Evolutionary conservation across 768 basidiomycete species (phyloP).

Genomic region (Porphyrellus cyaneotinctus): DNA sequence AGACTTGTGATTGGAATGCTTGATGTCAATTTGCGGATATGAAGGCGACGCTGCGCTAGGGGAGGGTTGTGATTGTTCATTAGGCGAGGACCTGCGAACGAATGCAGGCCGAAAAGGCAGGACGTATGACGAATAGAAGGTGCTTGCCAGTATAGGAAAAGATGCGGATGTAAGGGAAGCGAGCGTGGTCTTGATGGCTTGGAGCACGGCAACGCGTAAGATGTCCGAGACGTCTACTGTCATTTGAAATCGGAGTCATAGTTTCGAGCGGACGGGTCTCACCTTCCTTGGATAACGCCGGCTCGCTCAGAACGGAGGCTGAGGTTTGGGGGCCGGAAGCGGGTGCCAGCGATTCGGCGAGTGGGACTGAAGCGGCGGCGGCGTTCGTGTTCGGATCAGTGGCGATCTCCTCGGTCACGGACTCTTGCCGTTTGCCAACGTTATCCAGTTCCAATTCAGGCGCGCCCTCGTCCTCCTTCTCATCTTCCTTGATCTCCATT

Average conservation of each 20-base stretch:
- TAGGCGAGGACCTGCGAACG: slow-evolving; percentile 16
- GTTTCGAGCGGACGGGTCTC: slow-evolving; percentile 2
- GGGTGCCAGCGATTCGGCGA: slow-evolving; percentile 6
- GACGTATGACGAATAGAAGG: slow-evolving; percentile 71
- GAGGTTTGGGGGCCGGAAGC: slow-evolving; percentile 2
- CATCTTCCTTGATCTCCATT: slow-evolving; percentile 24
- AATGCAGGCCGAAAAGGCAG: slow-evolving; percentile 79
- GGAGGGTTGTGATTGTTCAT: slow-evolving; percentile 4
- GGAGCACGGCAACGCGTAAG: slow-evolving; percentile 59
- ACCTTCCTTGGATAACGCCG: slow-evolving; percentile 29
- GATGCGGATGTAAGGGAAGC: slow-evolving; percentile 43
- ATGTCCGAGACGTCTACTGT: slow-evolving; percentile 33
- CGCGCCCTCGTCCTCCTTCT: slow-evolving; percentile 4
- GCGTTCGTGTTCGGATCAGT: slow-evolving; percentile 19
- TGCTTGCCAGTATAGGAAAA: slow-evolving; percentile 75
- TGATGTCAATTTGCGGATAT: slow-evolving; percentile 60
- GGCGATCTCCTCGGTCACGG: slow-evolving; percentile 7
- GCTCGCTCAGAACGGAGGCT: slow-evolving; percentile 7
- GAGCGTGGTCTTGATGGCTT: slow-evolving; percentile 55
- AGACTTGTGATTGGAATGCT: slow-evolving; percentile 76
- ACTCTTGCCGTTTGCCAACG: slow-evolving; percentile 4
- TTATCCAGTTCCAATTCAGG: slow-evolving; percentile 7
- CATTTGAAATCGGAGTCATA: not conserved
- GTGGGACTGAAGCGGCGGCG: slow-evolving; percentile 1
- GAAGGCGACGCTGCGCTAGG: slow-evolving; percentile 24